These are phyloP conservation scores for Colletotrichum eleusines DNA, from an alignment of 2,329 filamentous ascomycete genomes.

Conservation along the genomic window DNA sequence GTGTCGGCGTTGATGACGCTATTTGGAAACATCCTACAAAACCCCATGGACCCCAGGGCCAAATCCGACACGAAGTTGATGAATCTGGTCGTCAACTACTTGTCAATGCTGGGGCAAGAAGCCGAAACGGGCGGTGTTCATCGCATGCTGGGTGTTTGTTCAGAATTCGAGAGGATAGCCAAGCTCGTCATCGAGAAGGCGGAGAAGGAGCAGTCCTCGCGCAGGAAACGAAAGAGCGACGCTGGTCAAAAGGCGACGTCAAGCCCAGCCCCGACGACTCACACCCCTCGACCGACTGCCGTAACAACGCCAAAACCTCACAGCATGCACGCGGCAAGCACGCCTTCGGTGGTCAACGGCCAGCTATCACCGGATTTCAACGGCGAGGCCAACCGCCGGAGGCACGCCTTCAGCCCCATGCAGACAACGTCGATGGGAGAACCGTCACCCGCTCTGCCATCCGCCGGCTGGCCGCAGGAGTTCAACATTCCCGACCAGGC, in stretches of 20 bases:
- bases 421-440: slow-evolving; percentile 52
- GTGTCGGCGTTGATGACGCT: slow-evolving; percentile 94
- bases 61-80: slow-evolving; percentile 91
- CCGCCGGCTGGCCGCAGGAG: slow-evolving; percentile 62
- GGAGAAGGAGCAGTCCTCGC: slow-evolving; percentile 83
- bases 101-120: slow-evolving; percentile 89
- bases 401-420: slow-evolving; percentile 52
- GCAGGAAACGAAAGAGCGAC: slow-evolving; percentile 86
- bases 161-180: slow-evolving; percentile 96
- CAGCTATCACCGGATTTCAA: slow-evolving; percentile 43
- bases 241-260: slow-evolving; percentile 52
- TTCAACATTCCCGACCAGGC: slow-evolving; percentile 51
- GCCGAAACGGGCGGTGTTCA: slow-evolving; percentile 91
- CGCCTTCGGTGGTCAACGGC: slow-evolving; percentile 29
- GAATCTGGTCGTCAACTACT: slow-evolving; percentile 91
- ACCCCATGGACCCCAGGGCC: slow-evolving; percentile 89
- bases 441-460: slow-evolving; percentile 59
- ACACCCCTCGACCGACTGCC: slow-evolving; percentile 49
- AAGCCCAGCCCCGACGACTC: slow-evolving; percentile 46
- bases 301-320: slow-evolving; percentile 49
- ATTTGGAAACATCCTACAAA: slow-evolving; percentile 96
- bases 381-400: slow-evolving; percentile 38
- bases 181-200: slow-evolving; percentile 91
- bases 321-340: slow-evolving; percentile 16
- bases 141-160: slow-evolving; percentile 92